Evolutionary conservation across 2,329 filamentous ascomycete species (phyloP), one percentile per base, ranked within the genome.

Genomic region (Ophiostoma novo-ulmi): DNA sequence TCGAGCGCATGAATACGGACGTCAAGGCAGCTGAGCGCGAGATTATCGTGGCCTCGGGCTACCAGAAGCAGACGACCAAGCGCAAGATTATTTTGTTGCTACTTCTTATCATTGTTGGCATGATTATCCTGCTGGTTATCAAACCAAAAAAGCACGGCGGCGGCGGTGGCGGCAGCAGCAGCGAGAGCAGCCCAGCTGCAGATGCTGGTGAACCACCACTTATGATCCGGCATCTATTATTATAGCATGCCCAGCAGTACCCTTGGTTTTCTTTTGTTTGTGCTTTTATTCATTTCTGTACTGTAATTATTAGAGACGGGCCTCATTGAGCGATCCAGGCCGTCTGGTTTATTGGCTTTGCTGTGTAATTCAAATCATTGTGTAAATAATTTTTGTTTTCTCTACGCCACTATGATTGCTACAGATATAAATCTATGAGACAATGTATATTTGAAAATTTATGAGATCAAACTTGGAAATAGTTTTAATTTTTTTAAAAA

Each of bases 11-110:
- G 91, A 88, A 89, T n/a, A 89, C 89, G 26, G 93, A 98, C 77
- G 93, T 99, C 71, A 97, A 97, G 78, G 91, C 86, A 26, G 95
- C 95, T 3, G 92, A 97, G 73, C 95, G 94, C 79, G 95, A 99
- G 81, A 85, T 99, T 70, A 93, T 89, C 73, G 89, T 96, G 71
- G 91, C 95, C 17, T 93, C 91, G 5, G 91, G 91, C 22, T 98
- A 98, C 77, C 95, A 99, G 82, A 89, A 88, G 78, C 90, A 89
- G 77, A 91, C 90, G 69, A 93, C 92, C 31, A 99, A 97, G 82
- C 86, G 95, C 74, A 97, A 97, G 82, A 89, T 97, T 67, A 95
- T 99, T 71, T 84, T 99, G 58, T 82, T 99, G n/a, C 83, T 99
- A 26, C 80, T 97, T 7, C 82, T 99, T 36, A 80, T 98, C 31